Evolutionary conservation across 257 asterid genomes (phyloP), one percentile per base, ranked within the genome.

Genomic region (Rehmannia glutinosa): DNA sequence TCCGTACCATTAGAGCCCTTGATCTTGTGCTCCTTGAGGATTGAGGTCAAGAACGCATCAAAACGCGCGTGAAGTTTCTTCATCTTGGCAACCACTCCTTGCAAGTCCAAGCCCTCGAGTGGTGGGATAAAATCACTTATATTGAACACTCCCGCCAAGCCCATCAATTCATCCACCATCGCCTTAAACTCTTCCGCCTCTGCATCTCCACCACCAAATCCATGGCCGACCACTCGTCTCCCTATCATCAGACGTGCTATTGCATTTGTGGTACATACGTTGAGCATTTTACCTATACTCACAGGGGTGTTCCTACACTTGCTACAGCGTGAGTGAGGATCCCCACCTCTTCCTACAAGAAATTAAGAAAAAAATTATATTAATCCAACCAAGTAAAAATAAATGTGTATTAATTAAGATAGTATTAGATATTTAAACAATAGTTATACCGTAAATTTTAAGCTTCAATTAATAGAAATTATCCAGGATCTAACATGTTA

Each of bases 101-200:
- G 96, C 30, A 88, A 50, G 70, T 88, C 96, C 0, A 86, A 56
- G 46, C 69, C 24, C 30, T 86, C 87, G 21, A 88, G 84, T 1
- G 68, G 78, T 11, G 96, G 94, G 70, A 88, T 86, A 55, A 84
- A 84, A 45, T 88, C 96, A 4, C 96, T 87, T 27, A 88, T 21
- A 71, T 88, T 88, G 80, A 86, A 86, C 3, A 56, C 84, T 0
- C 96, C 93, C 5, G 89, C 91, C 60, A 86, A 49, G 20, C 60
- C 80, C 96, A 88, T 86, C 72, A 86, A 13, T 70, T 88, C 96
- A 70, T 77, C 83, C 64, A 86, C 94, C 89, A 86, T 86, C 13
- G 75, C 73, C 66, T 86, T 83, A 58, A 88, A 86, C 72, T 83
- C 91, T 30, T 84, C 87, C 8, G 96, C 94, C 56, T 83, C 79